Evolutionary conservation across 2,329 filamentous ascomycete species (phyloP).

Genomic region (Colletotrichum gloeosporioides): DNA sequence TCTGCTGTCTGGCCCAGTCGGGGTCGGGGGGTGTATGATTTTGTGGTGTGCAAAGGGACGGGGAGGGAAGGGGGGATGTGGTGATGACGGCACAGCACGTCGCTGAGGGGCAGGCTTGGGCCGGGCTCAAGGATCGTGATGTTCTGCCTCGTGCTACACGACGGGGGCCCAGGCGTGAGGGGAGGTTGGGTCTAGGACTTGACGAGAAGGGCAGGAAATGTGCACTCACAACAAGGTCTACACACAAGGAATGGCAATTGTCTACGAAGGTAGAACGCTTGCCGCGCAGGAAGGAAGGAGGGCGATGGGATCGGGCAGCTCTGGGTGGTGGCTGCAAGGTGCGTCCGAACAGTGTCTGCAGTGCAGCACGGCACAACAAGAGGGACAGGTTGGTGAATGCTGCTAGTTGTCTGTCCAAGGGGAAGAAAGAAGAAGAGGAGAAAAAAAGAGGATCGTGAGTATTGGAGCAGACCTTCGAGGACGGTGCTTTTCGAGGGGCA

Average conservation of each 20-base stretch:
- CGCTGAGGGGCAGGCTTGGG: slow-evolving; percentile 19
- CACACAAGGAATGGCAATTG: slow-evolving; percentile 4
- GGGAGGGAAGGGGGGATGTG: slow-evolving; percentile 14
- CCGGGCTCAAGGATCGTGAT: slow-evolving; percentile 16
- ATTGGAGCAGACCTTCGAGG: background rate
- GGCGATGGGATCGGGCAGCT: background rate
- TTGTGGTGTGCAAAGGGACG: background rate
- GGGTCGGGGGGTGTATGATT: background rate
- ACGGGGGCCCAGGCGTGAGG: background rate
- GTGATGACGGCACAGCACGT: slow-evolving; percentile 23
- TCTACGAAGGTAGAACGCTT: background rate
- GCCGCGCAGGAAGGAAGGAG: background rate
- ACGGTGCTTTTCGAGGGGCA: background rate
- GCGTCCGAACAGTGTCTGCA: background rate
- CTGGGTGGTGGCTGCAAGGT: background rate
- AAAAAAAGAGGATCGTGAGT: background rate
- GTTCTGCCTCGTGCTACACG: slow-evolving; percentile 11
- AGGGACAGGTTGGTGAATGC: background rate
- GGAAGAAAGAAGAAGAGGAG: background rate
- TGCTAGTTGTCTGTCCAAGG: background rate
- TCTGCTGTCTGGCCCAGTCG: background rate
- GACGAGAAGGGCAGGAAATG: background rate
- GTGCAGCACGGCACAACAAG: background rate
- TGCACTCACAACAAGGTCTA: background rate
- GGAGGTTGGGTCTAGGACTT: background rate